Evolutionary conservation across 768 basidiomycete species (phyloP).

Genomic region (Pleurotus tuber-regium): DNA sequence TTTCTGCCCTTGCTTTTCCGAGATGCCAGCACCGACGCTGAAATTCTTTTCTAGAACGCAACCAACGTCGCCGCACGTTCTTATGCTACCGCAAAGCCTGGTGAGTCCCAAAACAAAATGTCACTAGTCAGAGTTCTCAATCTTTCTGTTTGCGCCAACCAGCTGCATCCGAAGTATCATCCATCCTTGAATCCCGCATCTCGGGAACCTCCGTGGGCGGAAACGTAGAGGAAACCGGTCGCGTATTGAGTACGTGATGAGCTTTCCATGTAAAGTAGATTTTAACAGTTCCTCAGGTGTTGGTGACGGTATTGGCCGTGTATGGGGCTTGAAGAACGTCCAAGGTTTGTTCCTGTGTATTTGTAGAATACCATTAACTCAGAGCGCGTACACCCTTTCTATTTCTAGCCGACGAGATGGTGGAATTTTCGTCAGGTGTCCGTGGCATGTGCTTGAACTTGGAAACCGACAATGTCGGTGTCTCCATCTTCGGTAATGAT

Average conservation of each 20-base stretch:
- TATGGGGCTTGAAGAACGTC: constrained; percentile 98
- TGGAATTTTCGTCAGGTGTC: constrained; percentile 99
- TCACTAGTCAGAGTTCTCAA: constrained; percentile 10
- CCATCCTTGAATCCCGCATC: constrained; percentile 98
- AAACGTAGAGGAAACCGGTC: constrained; percentile 99
- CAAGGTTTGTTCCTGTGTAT: constrained; percentile 62
- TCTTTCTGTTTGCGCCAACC: constrained; percentile 17
- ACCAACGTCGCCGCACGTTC: constrained; percentile 62
- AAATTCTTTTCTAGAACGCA: constrained; percentile 34
- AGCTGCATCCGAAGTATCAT: constrained; percentile 99
- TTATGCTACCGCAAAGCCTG: constrained; percentile 98
- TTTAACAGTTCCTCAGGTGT: constrained; percentile 60
- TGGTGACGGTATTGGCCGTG: constrained; percentile 99
- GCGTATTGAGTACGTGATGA: constrained; percentile 83
- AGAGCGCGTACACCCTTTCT: constrained; percentile 13
- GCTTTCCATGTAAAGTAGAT: constrained; percentile 3
- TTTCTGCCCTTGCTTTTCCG: constrained; percentile 23
- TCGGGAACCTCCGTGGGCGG: constrained; percentile 86
- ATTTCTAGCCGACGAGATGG: constrained; percentile 95
- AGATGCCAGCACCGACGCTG: constrained; percentile 14
- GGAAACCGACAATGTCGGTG: constrained; percentile 99
- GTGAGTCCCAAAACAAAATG: constrained; percentile 44
- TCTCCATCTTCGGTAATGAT: constrained; percentile 98
- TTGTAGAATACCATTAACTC: constrained; percentile 8
- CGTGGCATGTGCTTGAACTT: constrained; percentile 99